Evolutionary conservation across 306 rosid species (phyloP).

Genomic region (Castanea crenata): DNA sequence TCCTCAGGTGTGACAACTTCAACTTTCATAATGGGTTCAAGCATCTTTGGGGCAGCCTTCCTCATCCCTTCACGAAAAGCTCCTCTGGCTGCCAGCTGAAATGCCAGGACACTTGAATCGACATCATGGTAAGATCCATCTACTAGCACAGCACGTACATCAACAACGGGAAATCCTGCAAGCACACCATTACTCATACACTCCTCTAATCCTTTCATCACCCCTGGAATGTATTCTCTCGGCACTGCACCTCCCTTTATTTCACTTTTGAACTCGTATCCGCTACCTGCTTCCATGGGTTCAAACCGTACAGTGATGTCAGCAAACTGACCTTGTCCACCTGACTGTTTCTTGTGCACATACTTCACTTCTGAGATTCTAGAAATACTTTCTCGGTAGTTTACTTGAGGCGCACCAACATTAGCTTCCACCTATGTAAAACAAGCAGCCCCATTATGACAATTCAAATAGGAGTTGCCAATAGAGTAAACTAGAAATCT

Average conservation of each 20-base stretch:
- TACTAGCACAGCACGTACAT: conserved; percentile 71
- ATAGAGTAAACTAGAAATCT: too few species aligned
- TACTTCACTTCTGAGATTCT: conserved; percentile 63
- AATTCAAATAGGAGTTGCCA: neutral
- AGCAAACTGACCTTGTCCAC: conserved; percentile 97
- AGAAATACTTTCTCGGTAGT: conserved; percentile 95
- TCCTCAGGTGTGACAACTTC: conserved; percentile 97
- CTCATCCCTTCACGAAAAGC: conserved; percentile 86
- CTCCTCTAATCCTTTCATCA: conserved; percentile 97
- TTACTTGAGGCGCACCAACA: conserved; percentile 98
- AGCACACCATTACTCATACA: conserved; percentile 93
- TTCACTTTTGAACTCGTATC: conserved; percentile 97
- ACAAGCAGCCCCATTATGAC: conserved; percentile 13
- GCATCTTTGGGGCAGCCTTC: conserved; percentile 87
- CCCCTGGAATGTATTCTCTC: conserved; percentile 90
- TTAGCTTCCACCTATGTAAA: conserved; percentile 84
- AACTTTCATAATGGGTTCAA: conserved; percentile 92
- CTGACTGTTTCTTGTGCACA: conserved; percentile 97
- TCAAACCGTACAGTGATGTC: conserved; percentile 90
- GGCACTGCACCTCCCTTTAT: conserved; percentile 99
- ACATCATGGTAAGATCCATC: conserved; percentile 97
- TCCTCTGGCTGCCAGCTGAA: conserved; percentile 97
- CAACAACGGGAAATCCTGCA: conserved; percentile 95
- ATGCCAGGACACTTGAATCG: conserved; percentile 93
- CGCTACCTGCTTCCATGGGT: conserved; percentile 85